Evolutionary conservation across 345 rosid species (phyloP).

Genomic region (Geranium brycei): DNA sequence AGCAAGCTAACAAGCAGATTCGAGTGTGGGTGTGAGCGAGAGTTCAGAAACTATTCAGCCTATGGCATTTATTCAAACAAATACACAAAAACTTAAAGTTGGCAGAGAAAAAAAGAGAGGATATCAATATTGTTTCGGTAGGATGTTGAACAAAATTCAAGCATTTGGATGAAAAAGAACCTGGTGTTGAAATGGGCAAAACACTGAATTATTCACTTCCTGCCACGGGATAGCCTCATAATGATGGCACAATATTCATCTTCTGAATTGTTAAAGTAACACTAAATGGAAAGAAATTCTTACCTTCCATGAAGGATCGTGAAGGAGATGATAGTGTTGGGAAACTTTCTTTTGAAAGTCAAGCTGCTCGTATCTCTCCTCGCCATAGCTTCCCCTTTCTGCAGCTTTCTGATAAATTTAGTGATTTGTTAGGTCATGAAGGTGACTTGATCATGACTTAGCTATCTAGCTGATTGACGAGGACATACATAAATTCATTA

Average conservation of each 20-base stretch:
- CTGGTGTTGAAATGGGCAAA: too few species aligned
- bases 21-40: too few species aligned
- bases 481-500: too few species aligned
- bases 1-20: not conserved
- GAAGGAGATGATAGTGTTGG: constrained; percentile 37
- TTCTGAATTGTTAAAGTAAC: not conserved
- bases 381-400: constrained; percentile 91
- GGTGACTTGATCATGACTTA: not conserved
- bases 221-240: not conserved
- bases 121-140: too few species aligned
- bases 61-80: too few species aligned
- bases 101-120: too few species aligned
- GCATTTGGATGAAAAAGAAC: too few species aligned
- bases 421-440: not conserved
- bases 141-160: too few species aligned
- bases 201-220: too few species aligned
- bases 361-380: constrained; percentile 75
- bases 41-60: too few species aligned
- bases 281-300: not conserved
- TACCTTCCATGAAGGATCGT: constrained; percentile 84
- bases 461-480: not conserved
- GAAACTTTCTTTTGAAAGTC: constrained; percentile 85
- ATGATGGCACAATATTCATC: not conserved
- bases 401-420: constrained; percentile 55
- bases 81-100: too few species aligned